phyloP scores from a whole-genome alignment of 441 rosid genomes.

The Erodium moschatum region DNA sequence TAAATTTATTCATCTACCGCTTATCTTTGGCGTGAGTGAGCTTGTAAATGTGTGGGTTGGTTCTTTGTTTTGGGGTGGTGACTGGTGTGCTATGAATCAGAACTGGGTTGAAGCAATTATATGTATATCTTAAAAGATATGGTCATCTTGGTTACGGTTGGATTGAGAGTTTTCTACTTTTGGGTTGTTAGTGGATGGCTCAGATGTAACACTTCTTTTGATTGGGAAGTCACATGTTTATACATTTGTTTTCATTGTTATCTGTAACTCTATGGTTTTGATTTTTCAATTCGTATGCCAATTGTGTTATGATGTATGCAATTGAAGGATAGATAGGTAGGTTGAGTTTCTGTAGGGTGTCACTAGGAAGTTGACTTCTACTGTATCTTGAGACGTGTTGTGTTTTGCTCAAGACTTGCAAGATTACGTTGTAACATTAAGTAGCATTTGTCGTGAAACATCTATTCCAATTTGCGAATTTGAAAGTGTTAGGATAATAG shows the following conservation, averaged over 20 bases:
- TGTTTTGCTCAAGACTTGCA: neutral
- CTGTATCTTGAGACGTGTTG: neutral
- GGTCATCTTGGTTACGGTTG: neutral
- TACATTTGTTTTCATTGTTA: neutral
- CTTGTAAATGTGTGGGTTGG: neutral
- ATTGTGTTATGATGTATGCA: neutral
- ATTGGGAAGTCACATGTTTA: neutral
- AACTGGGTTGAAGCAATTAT: neutral
- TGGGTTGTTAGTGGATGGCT: neutral
- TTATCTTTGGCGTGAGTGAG: neutral
- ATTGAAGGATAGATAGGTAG: neutral
- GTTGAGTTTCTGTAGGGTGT: neutral
- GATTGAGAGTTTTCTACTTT: neutral
- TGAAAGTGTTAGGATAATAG: neutral
- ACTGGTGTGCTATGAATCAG: neutral
- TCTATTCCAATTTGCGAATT: neutral
- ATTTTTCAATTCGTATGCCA: neutral
- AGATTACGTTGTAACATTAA: neutral
- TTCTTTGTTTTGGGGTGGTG: neutral
- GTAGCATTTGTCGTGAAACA: neutral
- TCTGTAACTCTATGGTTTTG: neutral
- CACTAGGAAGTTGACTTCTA: neutral
- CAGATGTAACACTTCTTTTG: neutral
- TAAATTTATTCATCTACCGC: conserved; percentile 10
- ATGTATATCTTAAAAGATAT: no score